phyloP scores from a whole-genome alignment of 495 filamentous ascomycete species.

The Penicillium canariense region DNA sequence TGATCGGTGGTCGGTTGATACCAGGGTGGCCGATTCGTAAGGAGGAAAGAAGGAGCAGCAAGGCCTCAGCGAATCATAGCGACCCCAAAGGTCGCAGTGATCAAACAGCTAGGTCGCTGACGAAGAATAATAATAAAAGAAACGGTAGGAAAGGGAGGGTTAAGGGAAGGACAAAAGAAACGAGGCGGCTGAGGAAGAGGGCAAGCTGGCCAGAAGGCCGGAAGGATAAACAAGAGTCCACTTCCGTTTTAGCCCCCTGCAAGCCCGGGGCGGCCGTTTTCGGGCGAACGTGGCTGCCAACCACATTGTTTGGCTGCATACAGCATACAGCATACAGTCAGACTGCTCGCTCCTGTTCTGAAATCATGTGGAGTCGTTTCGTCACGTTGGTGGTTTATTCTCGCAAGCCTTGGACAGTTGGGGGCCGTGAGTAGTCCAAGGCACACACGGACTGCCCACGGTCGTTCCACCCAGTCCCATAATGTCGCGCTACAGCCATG shows the following conservation, averaged over 20 bases:
- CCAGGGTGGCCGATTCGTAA: not conserved
- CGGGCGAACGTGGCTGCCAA: constrained; percentile 8
- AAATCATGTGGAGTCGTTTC: too few species aligned
- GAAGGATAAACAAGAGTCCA: constrained; percentile 18
- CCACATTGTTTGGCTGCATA: too few species aligned
- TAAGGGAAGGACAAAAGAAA: constrained; percentile 7
- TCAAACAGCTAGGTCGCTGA: constrained; percentile 6
- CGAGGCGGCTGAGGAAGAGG: constrained; percentile 9
- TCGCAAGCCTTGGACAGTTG: too few species aligned
- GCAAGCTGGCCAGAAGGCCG: constrained; percentile 18
- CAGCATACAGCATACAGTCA: too few species aligned
- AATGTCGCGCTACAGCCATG: too few species aligned
- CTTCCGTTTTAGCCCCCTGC: constrained; percentile 14
- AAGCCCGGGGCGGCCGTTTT: constrained; percentile 17
- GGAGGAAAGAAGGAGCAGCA: constrained; percentile 5
- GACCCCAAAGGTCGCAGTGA: constrained; percentile 12
- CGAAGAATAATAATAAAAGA: constrained; percentile 7
- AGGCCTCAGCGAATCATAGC: constrained; percentile 14
- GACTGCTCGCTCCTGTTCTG: too few species aligned
- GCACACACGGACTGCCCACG: too few species aligned
- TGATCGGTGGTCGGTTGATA: constrained; percentile 3
- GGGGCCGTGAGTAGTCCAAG: too few species aligned
- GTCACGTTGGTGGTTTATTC: too few species aligned
- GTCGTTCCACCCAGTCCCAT: too few species aligned
- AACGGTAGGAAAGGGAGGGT: too few species aligned